Base-by-base conservation (phyloP, 2,329 filamentous ascomycete species). In the Rutstroemia sp. region DNA sequence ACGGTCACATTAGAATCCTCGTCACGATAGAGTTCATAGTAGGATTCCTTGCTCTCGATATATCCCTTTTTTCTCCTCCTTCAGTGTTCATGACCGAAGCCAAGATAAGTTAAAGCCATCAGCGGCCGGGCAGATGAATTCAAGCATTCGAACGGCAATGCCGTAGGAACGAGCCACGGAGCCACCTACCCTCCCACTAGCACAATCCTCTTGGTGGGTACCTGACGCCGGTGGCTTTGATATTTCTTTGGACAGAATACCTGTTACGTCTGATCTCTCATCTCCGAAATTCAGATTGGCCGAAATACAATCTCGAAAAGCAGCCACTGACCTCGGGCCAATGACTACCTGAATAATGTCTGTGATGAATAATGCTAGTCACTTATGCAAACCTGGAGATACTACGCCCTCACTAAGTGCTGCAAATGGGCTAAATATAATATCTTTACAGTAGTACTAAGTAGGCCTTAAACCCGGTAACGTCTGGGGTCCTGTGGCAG, bases 201-300 rank as follows among this genome's bases (percentile, higher is more conserved):
- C 46, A 60, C 59, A 17, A 60, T 56, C 21, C 41, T 25, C 4
- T 16, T 21, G 21, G 39, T 63, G 62, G 61, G 57, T 62, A 54
- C 48, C 60, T 58, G 59, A 60, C 61, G 60, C 59, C 59, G 48
- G 60, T 64, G 60, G 63, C 63, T 64, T 60, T 37, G 42, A 54
- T 54, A 44, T 58, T 46, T 54, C 23, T 23, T 27, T 17, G 39
- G 12, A 50, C 30, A 34, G 30, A 12, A 42, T 37, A 48, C 25
- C 41, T 55, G 42, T 48, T 54, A 42, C 53, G 30, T 34, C 30
- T 34, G 30, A 34, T 34, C 49, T 54, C 30, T 66, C 64, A 65
- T 67, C 59, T 67, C 65, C 64, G 64, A 58, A 60, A 50, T 39
- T 65, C 25, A 47, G 21, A 60, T 63, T 63, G 59, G 47, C 27